Conservation (phyloP, 306 rosid species). For the Biancaea sappan region DNA sequence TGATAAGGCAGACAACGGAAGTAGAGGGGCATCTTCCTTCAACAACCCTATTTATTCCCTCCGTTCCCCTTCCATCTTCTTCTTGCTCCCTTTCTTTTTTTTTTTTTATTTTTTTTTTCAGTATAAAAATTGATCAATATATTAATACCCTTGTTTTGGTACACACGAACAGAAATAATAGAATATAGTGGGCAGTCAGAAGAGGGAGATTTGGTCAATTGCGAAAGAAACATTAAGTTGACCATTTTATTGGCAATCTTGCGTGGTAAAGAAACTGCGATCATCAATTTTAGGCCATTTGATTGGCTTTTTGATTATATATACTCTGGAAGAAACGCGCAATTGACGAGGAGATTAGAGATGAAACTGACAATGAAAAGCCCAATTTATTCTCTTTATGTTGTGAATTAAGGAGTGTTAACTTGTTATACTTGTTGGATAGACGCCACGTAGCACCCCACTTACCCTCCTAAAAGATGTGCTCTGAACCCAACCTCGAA, state of each 20-base stretch:
- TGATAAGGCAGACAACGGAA: conserved; percentile 35
- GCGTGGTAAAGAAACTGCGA: not conserved
- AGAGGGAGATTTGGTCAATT: conserved; percentile 9
- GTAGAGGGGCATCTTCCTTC: conserved; percentile 25
- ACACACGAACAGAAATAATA: not conserved
- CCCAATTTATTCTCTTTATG: not conserved
- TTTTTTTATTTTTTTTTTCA: not conserved
- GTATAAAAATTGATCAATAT: not conserved
- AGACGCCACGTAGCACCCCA: not conserved
- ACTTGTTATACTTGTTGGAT: too few relatives aligned
- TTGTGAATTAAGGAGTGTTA: too few relatives aligned
- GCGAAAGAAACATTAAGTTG: conserved; percentile 2
- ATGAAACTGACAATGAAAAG: not conserved
- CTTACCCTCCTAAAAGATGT: not conserved
- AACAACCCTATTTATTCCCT: conserved; percentile 46
- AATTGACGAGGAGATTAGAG: conserved; percentile 32
- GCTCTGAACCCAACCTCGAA: not conserved
- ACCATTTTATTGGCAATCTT: not conserved
- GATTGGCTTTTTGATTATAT: not conserved
- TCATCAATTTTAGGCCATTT: not conserved
- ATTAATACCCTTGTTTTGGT: not conserved
- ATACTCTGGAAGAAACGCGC: conserved; percentile 23
- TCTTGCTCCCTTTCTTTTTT: not conserved
- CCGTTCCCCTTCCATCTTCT: too few relatives aligned
- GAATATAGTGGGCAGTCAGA: not conserved